A percentile compares a stretch with the other conserved stretches of the same genome.
Evolutionary conservation across 345 rosid species (phyloP).

Genomic region (Citrus trifoliata): DNA sequence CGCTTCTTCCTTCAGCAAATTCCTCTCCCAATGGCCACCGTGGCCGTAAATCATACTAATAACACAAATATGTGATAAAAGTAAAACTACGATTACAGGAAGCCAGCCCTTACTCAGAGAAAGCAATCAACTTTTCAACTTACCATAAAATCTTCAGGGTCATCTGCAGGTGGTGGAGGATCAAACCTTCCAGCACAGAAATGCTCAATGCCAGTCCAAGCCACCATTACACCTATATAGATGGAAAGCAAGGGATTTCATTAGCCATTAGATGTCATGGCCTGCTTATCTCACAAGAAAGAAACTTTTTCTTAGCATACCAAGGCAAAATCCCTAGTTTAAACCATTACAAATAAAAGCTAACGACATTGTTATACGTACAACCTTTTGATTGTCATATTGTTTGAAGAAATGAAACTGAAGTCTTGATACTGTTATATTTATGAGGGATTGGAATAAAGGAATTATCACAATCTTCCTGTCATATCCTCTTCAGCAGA

Average conservation of each 20-base stretch:
- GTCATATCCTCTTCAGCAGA: neutral
- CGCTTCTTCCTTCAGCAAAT: slow-evolving; percentile 73
- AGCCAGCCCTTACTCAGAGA: neutral
- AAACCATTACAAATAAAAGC: neutral
- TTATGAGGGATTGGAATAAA: neutral
- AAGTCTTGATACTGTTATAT: neutral
- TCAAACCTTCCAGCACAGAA: slow-evolving; percentile 83
- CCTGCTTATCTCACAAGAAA: neutral
- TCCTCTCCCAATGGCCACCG: slow-evolving; percentile 97
- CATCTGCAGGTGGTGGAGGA: slow-evolving; percentile 80
- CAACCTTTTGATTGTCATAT: neutral
- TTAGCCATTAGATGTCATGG: neutral
- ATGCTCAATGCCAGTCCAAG: slow-evolving; percentile 99
- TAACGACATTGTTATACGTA: neutral
- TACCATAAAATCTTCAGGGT: slow-evolving; percentile 75
- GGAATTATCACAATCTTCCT: neutral
- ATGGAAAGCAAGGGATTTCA: slow-evolving; percentile 11
- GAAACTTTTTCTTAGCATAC: neutral
- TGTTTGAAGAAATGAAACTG: neutral
- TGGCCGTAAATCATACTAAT: slow-evolving; percentile 85
- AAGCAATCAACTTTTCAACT: slow-evolving; percentile 4
- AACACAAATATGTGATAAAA: slow-evolving; percentile 1
- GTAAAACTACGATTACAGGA: neutral
- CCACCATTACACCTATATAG: slow-evolving; percentile 83
- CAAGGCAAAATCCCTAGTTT: neutral